These are phyloP conservation scores for Calophaca sinica DNA, from an alignment of 306 rosid species.

Conservation along the genomic window DNA sequence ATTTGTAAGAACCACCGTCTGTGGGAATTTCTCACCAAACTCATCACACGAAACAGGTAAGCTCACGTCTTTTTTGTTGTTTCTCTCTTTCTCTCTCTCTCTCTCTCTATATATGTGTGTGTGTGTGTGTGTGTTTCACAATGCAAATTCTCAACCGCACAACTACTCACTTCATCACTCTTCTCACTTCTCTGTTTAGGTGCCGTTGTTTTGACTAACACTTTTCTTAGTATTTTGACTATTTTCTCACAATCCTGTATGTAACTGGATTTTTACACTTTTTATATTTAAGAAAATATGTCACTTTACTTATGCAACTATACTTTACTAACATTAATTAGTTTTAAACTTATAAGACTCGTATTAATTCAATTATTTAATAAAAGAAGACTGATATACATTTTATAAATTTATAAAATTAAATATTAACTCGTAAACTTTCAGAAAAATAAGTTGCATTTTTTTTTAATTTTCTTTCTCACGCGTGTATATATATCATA, in stretches of 20 bases:
- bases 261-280: not conserved
- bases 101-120: not conserved
- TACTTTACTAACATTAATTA: too few relatives aligned
- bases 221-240: not conserved
- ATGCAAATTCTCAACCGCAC: not conserved
- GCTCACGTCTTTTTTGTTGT: not conserved
- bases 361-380: too few relatives aligned
- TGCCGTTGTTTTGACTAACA: conserved; percentile 40
- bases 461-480: not conserved
- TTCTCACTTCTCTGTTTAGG: conserved; percentile 25
- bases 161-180: not conserved
- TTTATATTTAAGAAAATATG: not conserved
- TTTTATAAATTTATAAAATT: too few relatives aligned
- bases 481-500: not conserved
- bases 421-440: not conserved
- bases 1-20: conserved; percentile 92
- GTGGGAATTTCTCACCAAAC: conserved; percentile 80
- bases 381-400: too few relatives aligned
- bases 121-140: not conserved
- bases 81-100: too few relatives aligned
- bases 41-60: conserved; percentile 87
- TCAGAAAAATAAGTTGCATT: not conserved
- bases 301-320: not conserved
- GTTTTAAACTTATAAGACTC: not conserved
- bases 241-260: not conserved